phyloP scores from a whole-genome alignment of 1,284 basidiomycete species.

The Ceratobasidium sp. region DNA sequence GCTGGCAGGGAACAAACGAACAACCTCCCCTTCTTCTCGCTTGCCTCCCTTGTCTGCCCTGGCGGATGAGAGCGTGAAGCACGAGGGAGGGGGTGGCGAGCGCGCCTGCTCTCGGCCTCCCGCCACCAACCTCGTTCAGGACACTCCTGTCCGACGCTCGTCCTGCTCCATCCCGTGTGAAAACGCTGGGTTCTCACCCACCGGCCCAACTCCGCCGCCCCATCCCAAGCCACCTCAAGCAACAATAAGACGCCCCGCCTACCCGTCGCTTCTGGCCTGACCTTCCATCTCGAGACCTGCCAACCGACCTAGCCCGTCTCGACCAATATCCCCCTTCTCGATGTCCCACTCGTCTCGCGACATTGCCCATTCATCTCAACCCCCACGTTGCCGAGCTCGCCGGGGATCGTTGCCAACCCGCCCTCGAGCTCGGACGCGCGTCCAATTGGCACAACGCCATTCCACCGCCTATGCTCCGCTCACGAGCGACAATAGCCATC shows the following conservation, averaged over 20 bases:
- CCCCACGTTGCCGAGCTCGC: background rate
- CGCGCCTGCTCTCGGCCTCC: background rate
- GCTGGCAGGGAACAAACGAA: conserved; percentile 1
- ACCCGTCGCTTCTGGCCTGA: background rate
- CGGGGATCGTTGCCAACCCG: background rate
- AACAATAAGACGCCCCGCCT: conserved; percentile 11
- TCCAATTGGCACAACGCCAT: background rate
- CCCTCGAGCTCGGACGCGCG: background rate
- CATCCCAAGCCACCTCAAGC: conserved; percentile 17
- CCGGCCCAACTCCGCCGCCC: conserved; percentile 3
- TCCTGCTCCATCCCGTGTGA: too few species aligned
- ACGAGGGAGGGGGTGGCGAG: conserved; percentile 20
- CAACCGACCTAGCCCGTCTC: background rate
- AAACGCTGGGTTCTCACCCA: background rate
- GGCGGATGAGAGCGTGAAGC: conserved; percentile 31
- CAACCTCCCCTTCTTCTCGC: background rate
- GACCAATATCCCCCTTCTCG: background rate
- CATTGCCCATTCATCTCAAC: conserved; percentile 1
- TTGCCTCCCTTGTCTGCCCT: conserved; percentile 6
- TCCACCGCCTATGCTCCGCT: too few species aligned
- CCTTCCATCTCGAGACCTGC: conserved; percentile 30
- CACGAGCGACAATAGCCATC: conserved; percentile 16
- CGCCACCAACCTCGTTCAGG: conserved; percentile 1
- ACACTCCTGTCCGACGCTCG: background rate
- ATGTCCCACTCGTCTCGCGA: background rate